Evolutionary conservation across 768 basidiomycete genomes (phyloP).

Genomic region (Termitomyces sp.): DNA sequence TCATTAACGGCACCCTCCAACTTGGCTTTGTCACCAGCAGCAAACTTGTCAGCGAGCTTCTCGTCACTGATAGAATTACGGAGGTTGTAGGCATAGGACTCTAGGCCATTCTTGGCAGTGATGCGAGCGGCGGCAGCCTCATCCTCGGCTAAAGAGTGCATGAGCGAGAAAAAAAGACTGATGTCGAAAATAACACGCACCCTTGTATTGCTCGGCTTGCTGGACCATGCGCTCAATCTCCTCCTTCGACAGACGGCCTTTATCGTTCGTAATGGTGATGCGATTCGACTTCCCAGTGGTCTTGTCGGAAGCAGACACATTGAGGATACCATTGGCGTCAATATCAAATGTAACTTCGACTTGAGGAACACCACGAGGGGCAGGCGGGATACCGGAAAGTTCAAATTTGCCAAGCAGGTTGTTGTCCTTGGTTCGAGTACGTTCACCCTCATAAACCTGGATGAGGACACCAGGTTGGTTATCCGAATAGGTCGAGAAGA

Average conservation of each 20-base stretch:
- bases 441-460: conserved; percentile 97
- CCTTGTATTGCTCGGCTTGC: conserved; percentile 92
- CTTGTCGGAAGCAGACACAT: conserved; percentile 94
- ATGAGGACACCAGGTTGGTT: conserved; percentile 99
- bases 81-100: conserved; percentile 94
- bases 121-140: conserved; percentile 83
- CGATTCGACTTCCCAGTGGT: conserved; percentile 95
- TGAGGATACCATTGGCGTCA: conserved; percentile 93
- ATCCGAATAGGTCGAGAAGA: conserved; percentile 97
- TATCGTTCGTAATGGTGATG: conserved; percentile 94
- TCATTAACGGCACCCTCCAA: conserved; percentile 80
- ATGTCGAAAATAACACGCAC: conserved; percentile 21
- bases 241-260: conserved; percentile 94
- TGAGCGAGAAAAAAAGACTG: neutral
- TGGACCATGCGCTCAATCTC: conserved; percentile 97
- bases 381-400: conserved; percentile 92
- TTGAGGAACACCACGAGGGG: conserved; percentile 96
- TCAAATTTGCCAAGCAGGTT: conserved; percentile 98
- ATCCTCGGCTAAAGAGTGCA: conserved; percentile 57
- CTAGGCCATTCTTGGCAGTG: conserved; percentile 83
- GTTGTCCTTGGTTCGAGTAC: conserved; percentile 98
- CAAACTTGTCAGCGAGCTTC: conserved; percentile 84
- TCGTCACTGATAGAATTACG: conserved; percentile 85
- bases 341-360: conserved; percentile 98
- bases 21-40: conserved; percentile 78